Percentiles rank a stretch among this genome's conserved stretches.
Conservation (phyloP, 2,329 filamentous ascomycete species). For the Colletotrichum agaves region DNA sequence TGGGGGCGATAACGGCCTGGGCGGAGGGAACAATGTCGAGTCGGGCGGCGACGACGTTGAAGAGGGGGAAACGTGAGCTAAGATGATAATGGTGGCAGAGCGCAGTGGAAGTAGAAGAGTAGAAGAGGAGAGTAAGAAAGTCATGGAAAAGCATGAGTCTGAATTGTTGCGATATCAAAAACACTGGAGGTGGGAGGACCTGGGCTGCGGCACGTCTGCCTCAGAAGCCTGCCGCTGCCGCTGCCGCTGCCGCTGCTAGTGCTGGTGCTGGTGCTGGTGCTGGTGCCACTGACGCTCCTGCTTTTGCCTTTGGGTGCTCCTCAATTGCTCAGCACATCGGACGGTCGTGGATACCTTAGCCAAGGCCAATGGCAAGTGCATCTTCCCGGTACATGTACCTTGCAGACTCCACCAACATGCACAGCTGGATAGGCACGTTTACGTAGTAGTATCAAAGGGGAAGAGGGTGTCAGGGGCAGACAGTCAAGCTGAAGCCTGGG, state of each 20-base stretch:
- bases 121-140: conserved; percentile 21
- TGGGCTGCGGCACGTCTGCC: conserved; percentile 35
- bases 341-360: conserved; percentile 6
- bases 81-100: conserved; percentile 22
- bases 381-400: conserved; percentile 4
- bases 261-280: conserved; percentile 5
- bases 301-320: not conserved
- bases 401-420: not conserved
- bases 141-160: conserved; percentile 26
- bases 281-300: not conserved
- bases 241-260: conserved; percentile 10
- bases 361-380: not conserved
- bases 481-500: not conserved
- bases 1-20: conserved; percentile 22
- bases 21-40: conserved; percentile 3
- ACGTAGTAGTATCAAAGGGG: too few relatives aligned
- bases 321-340: not conserved
- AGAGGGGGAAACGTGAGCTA: conserved; percentile 5
- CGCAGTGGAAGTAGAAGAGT: conserved; percentile 22
- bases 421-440: not conserved
- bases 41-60: not conserved
- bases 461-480: not conserved
- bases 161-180: conserved; percentile 36
- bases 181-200: conserved; percentile 5
- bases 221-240: conserved; percentile 31